Conservation (phyloP, 176 grass and related monocot genomes). For the Paspalum notatum region DNA sequence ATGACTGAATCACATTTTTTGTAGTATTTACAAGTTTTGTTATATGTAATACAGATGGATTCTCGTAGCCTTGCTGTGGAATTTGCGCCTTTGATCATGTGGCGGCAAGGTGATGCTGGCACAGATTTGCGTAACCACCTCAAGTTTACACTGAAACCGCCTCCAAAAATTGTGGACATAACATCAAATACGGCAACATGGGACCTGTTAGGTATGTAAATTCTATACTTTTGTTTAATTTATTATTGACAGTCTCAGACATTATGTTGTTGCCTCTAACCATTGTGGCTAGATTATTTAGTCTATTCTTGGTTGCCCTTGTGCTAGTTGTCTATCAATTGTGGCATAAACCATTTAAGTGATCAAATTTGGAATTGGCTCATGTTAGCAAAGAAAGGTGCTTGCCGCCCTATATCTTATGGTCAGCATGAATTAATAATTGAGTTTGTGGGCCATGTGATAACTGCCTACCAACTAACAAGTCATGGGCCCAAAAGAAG, state of each 20-base stretch:
- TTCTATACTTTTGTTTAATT: conserved; percentile 3
- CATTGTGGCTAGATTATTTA: background rate
- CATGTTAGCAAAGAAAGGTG: conserved; percentile 15
- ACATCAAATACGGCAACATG: conserved; percentile 51
- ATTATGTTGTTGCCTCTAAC: background rate
- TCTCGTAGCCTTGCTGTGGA: conserved; percentile 88
- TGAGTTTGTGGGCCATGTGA: conserved; percentile 9
- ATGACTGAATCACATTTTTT: background rate
- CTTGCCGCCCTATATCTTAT: background rate
- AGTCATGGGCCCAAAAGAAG: conserved; percentile 17
- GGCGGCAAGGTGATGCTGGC: conserved; percentile 80
- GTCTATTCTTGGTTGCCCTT: background rate
- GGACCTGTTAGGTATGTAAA: conserved; percentile 66
- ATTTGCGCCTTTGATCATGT: conserved; percentile 89
- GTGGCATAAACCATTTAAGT: background rate
- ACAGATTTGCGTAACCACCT: conserved; percentile 74
- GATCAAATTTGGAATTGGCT: background rate
- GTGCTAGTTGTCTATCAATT: background rate
- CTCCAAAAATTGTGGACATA: conserved; percentile 65
- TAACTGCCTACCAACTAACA: conserved; percentile 13
- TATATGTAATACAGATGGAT: conserved; percentile 77
- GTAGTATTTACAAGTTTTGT: background rate
- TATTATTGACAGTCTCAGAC: background rate
- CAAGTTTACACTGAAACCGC: conserved; percentile 69
- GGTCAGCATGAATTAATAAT: conserved; percentile 16